These are phyloP conservation scores for Quercus berberidifolia DNA, from an alignment of 306 rosid species.

Conservation along the genomic window DNA sequence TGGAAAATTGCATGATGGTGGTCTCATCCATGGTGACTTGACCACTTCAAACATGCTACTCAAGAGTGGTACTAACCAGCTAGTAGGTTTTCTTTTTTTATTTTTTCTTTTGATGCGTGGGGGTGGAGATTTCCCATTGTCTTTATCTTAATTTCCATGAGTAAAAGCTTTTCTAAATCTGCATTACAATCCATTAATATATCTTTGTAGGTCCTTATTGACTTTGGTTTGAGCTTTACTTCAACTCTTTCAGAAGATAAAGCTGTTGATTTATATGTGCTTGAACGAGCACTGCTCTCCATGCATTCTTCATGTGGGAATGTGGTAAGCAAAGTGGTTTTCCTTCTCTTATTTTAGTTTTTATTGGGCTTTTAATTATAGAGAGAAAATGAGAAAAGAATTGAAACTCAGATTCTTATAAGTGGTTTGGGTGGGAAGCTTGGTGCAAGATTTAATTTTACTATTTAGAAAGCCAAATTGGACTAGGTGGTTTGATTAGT, in stretches of 20 bases:
- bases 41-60: conserved; percentile 86
- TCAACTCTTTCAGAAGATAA: conserved; percentile 89
- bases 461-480: too few relatives aligned
- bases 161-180: conserved; percentile 14
- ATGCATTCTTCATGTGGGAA: conserved; percentile 94
- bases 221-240: conserved; percentile 88
- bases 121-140: neutral
- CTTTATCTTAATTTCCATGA: neutral
- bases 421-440: conserved; percentile 2
- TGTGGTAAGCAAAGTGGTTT: conserved; percentile 51
- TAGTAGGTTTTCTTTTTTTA: conserved; percentile 45
- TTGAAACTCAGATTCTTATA: neutral
- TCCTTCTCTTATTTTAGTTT: neutral
- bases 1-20: conserved; percentile 80
- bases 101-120: neutral
- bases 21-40: conserved; percentile 82
- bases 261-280: conserved; percentile 87
- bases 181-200: conserved; percentile 9
- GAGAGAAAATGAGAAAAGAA: neutral
- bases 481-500: too few relatives aligned
- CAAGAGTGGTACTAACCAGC: conserved; percentile 47
- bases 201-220: conserved; percentile 65
- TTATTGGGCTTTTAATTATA: neutral
- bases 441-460: neutral
- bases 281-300: conserved; percentile 85